Base-by-base conservation (phyloP, 2,329 filamentous ascomycete species). In the Passalora sequoiae region DNA sequence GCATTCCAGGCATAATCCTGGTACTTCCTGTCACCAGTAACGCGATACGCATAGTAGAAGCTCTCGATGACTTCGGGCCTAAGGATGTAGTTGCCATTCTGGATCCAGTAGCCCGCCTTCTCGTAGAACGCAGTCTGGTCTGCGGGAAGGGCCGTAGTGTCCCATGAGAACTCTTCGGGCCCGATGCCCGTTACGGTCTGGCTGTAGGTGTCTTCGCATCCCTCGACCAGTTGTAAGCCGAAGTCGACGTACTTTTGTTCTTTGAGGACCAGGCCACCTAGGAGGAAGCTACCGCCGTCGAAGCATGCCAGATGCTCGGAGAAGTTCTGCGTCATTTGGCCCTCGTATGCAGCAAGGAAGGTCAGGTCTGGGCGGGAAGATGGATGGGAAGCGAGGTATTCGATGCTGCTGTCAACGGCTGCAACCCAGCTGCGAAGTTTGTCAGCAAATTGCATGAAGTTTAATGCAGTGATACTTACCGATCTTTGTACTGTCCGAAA, bases 281-380 rank as follows among this genome's bases (percentile, higher is more conserved):
- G 77, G 55, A 94, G 81, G 67, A 94, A 88, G 64, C 83, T 94
- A 12, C 89, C 89, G 24, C 86, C 88, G 44, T 84, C 78, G 60
- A 94, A 94, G 65, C 86, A 92, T 25, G 84, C 84, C 46, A 94
- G 63, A 44, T 75, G 71, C 42, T 72, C 62, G 16, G 63, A 72
- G 33, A 56, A 53, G 22, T 69, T 59, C 15, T 55, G 53, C 1
- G 69, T 54, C 0, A 60, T 60, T 1, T 62, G 66, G 29, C 74
- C 73, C 15, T 73, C 57, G 57, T 74, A 88, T 17, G 68, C 66
- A 4, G 80, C 76, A 7, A 87, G 62, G 61, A 86, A 94, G 0
- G 85, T 89, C 40, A 94, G 60, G 37, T 91, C 84, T 0, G 80
- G 78, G 3, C 80, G 76, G 2, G 74, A 69, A 0, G 69, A 69